These are phyloP conservation scores for Salvia miltiorrhiza DNA, from an alignment of 257 asterid genomes.

Conservation along the genomic window DNA sequence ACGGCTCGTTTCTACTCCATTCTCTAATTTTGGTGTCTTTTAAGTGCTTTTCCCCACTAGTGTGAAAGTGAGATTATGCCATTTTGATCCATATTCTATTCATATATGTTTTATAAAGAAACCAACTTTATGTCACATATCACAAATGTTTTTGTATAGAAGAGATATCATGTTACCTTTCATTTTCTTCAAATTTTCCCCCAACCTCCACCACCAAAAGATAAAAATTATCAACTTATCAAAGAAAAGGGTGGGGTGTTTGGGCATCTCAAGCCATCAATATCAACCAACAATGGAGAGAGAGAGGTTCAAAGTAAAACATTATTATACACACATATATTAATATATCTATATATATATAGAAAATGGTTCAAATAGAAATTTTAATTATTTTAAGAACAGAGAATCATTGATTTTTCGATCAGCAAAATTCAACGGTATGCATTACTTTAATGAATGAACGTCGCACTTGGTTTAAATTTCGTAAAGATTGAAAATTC, in stretches of 20 bases:
- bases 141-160: slow-evolving; percentile 10
- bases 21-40: not conserved
- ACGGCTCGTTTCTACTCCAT: not conserved
- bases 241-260: slow-evolving; percentile 1
- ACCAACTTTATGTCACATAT: slow-evolving; percentile 40
- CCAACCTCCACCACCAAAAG: slow-evolving; percentile 41
- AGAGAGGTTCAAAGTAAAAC: slow-evolving; percentile 20
- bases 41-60: not conserved
- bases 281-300: slow-evolving; percentile 29
- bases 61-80: slow-evolving; percentile 21
- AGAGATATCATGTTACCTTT: slow-evolving; percentile 38
- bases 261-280: slow-evolving; percentile 31
- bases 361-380: too few relatives aligned
- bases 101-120: slow-evolving; percentile 1
- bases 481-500: too few relatives aligned
- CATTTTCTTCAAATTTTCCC: slow-evolving; percentile 39
- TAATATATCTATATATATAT: not conserved
- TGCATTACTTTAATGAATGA: too few relatives aligned
- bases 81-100: slow-evolving; percentile 23
- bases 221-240: slow-evolving; percentile 22
- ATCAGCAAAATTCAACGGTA: too few relatives aligned
- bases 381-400: too few relatives aligned
- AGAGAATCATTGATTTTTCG: too few relatives aligned
- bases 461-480: too few relatives aligned
- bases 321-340: not conserved